Evolutionary conservation across 2,329 filamentous ascomycete genomes (phyloP).

Genomic region (Decorospora gaudefroyi): DNA sequence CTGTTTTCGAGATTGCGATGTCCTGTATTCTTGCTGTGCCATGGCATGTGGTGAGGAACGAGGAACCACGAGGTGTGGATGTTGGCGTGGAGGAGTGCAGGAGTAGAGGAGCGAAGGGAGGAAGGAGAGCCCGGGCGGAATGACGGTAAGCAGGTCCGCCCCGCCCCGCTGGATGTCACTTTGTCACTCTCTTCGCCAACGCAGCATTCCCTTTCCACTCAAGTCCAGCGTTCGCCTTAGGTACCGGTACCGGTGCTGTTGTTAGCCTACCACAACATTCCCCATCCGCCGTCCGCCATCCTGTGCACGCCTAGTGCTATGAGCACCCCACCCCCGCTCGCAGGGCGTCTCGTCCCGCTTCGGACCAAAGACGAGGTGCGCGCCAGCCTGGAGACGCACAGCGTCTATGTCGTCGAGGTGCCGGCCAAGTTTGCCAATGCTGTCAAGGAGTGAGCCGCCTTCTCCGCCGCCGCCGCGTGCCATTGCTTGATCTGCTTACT

Average conservation of each 20-base stretch:
- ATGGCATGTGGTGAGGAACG: conserved; percentile 2
- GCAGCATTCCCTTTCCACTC: background rate
- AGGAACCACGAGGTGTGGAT: conserved; percentile 1
- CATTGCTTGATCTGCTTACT: conserved; percentile 20
- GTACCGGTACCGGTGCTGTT: too few species aligned
- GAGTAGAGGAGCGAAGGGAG: too few species aligned
- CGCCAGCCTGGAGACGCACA: conserved; percentile 58
- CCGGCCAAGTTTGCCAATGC: conserved; percentile 73
- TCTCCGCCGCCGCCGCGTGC: conserved; percentile 17
- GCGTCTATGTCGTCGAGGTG: conserved; percentile 72
- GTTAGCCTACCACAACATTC: background rate
- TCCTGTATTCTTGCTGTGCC: background rate
- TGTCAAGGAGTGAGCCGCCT: conserved; percentile 67
- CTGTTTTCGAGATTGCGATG: background rate
- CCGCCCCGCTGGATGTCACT: conserved; percentile 14
- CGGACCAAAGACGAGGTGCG: conserved; percentile 58
- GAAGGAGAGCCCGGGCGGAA: conserved; percentile 9
- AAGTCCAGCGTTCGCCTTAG: background rate
- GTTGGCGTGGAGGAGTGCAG: conserved; percentile 1
- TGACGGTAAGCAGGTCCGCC: conserved; percentile 17
- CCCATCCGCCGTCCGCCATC: background rate
- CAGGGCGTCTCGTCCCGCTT: conserved; percentile 46
- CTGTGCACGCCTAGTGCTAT: conserved; percentile 30
- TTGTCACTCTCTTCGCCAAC: conserved; percentile 12
- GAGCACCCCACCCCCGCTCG: conserved; percentile 26